Conservation (phyloP, 768 basidiomycete species). For the Lenzites betulinus region DNA sequence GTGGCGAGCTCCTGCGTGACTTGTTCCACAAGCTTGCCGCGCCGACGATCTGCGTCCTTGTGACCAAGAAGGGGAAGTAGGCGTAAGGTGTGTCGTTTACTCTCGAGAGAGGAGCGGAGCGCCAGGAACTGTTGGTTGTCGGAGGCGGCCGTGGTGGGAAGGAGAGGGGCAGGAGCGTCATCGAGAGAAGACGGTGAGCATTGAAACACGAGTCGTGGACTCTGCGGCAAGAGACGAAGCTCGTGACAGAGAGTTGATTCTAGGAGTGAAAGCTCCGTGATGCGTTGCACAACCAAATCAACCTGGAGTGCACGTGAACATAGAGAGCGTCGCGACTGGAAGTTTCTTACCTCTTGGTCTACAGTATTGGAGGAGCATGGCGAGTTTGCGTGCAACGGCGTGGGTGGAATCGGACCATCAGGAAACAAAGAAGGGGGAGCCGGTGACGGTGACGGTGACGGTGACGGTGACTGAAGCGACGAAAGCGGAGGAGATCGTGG, state of each 20-base stretch:
- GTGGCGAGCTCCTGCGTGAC: background rate
- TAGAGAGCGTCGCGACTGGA: too few relatives aligned
- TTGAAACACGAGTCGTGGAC: background rate
- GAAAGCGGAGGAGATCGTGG: too few relatives aligned
- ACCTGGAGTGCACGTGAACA: background rate
- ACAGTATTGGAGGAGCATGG: too few relatives aligned
- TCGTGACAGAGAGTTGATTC: background rate
- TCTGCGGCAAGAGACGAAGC: background rate
- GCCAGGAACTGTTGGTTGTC: background rate
- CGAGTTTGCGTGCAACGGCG: too few relatives aligned
- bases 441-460: too few relatives aligned
- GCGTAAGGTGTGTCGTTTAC: background rate
- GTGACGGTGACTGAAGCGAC: too few relatives aligned
- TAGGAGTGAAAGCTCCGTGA: background rate
- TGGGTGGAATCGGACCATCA: too few relatives aligned
- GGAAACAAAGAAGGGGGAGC: too few relatives aligned
- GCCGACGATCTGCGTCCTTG: background rate
- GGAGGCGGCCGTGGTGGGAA: background rate
- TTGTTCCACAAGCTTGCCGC: background rate
- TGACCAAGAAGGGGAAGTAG: background rate
- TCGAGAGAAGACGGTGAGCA: background rate
- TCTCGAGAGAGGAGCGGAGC: background rate
- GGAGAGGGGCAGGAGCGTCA: background rate
- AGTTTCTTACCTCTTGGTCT: too few relatives aligned
- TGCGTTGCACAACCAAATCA: background rate